These are phyloP conservation scores for Fusarium illudens DNA, from an alignment of 2,329 filamentous ascomycete species.

Conservation along the genomic window DNA sequence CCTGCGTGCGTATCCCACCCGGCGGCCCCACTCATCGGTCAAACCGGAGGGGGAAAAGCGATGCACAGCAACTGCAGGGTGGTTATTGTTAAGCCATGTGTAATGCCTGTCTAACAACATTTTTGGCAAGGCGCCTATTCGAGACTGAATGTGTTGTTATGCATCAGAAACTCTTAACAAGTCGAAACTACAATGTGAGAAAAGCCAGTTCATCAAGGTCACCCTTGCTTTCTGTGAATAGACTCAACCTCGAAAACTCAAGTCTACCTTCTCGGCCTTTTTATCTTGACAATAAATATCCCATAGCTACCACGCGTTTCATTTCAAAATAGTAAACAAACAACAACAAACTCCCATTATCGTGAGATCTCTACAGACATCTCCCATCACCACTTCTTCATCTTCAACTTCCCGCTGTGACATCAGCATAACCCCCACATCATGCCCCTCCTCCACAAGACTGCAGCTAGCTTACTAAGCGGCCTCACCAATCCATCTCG, in stretches of 20 bases:
- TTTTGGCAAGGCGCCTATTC: background rate
- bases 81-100: background rate
- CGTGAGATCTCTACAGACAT: background rate
- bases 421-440: conserved; percentile 11
- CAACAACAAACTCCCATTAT: background rate
- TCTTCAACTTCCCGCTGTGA: conserved; percentile 1
- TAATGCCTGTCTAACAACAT: background rate
- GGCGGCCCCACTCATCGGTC: background rate
- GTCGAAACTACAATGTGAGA: background rate
- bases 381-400: background rate
- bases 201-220: background rate
- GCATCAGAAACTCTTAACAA: background rate
- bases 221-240: background rate
- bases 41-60: background rate
- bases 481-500: conserved; percentile 1
- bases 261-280: background rate
- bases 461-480: conserved; percentile 34
- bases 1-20: background rate
- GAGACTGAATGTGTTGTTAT: background rate
- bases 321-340: background rate
- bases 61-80: background rate
- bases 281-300: background rate
- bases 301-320: background rate
- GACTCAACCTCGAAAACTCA: conserved; percentile 1
- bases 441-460: conserved; percentile 30